Percentiles rank a stretch among this genome's conserved stretches.
These are phyloP conservation scores for Linnemannia zychae DNA, from an alignment of 192 early-diverging fungal species.

Conservation along the genomic window DNA sequence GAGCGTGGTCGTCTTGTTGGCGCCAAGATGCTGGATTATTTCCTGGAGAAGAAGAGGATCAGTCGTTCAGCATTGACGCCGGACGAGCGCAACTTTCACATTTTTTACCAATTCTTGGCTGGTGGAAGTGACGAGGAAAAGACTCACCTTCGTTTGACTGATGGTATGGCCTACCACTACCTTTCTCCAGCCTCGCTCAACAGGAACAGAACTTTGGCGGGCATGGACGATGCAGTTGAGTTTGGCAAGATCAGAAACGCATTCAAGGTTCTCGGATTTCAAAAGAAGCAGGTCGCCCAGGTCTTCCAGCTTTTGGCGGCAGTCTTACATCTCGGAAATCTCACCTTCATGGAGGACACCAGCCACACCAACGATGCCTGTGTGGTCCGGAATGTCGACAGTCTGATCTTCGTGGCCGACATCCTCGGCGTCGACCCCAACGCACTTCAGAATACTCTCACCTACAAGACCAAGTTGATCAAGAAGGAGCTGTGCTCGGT, in stretches of 20 bases:
- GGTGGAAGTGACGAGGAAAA: constrained; percentile 87
- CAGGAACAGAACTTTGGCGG: constrained; percentile 62
- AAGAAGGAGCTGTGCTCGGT: constrained; percentile 87
- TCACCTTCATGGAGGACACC: constrained; percentile 80
- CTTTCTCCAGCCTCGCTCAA: constrained; percentile 67
- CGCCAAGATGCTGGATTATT: constrained; percentile 87
- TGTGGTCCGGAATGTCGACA: constrained; percentile 81
- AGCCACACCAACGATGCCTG: constrained; percentile 81
- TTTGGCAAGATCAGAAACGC: constrained; percentile 81
- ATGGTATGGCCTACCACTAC: constrained; percentile 66
- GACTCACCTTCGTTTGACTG: constrained; percentile 77
- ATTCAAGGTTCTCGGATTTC: constrained; percentile 89
- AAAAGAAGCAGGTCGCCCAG: constrained; percentile 83
- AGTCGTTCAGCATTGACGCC: constrained; percentile 60
- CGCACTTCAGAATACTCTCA: constrained; percentile 81
- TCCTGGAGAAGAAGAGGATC: constrained; percentile 89
- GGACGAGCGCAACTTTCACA: constrained; percentile 92
- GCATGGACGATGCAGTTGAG: constrained; percentile 69
- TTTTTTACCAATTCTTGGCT: constrained; percentile 94
- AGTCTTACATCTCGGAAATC: constrained; percentile 89
- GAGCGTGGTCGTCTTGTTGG: constrained; percentile 92
- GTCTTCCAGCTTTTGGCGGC: constrained; percentile 89
- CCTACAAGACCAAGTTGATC: constrained; percentile 85
- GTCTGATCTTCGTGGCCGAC: constrained; percentile 81
- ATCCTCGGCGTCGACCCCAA: constrained; percentile 84